Percentiles rank a stretch among this genome's conserved stretches.
phyloP scores from a whole-genome alignment of 495 filamentous ascomycete species.

The Neurospora sp. region DNA sequence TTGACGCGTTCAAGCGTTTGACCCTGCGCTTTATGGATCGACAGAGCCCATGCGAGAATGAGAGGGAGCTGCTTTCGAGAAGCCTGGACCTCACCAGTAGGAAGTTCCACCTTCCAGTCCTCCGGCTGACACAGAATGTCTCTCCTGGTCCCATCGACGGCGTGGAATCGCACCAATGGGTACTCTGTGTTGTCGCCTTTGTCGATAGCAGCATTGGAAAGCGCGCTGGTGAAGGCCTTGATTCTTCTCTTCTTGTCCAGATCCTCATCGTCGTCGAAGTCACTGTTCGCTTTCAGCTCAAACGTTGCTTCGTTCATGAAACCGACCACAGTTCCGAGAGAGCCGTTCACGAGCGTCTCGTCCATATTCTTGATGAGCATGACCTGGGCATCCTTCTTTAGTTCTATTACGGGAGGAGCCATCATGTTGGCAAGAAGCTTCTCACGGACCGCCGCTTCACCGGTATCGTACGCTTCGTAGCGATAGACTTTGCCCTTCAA shows the following conservation, averaged over 20 bases:
- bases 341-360: constrained; percentile 86
- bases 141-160: constrained; percentile 67
- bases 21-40: constrained; percentile 96
- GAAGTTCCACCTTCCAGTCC: constrained; percentile 91
- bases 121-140: constrained; percentile 77
- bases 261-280: constrained; percentile 42
- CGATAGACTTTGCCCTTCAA: constrained; percentile 56
- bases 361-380: constrained; percentile 99
- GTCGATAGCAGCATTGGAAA: constrained; percentile 7
- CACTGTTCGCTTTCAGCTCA: constrained; percentile 45
- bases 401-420: constrained; percentile 63
- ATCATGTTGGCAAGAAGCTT: constrained; percentile 83
- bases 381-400: constrained; percentile 91
- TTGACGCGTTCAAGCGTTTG: constrained; percentile 93
- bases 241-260: constrained; percentile 36
- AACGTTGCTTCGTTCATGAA: constrained; percentile 84
- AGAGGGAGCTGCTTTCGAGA: constrained; percentile 68
- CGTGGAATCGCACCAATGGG: constrained; percentile 72
- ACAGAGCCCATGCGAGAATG: constrained; percentile 92
- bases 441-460: constrained; percentile 60
- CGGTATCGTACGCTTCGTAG: constrained; percentile 68
- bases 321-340: constrained; percentile 69
- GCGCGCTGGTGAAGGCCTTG: constrained; percentile 26
- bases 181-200: constrained; percentile 42
- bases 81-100: constrained; percentile 89